phyloP scores from a whole-genome alignment of 208 protist species.

The Crithidia mellificae region DNA sequence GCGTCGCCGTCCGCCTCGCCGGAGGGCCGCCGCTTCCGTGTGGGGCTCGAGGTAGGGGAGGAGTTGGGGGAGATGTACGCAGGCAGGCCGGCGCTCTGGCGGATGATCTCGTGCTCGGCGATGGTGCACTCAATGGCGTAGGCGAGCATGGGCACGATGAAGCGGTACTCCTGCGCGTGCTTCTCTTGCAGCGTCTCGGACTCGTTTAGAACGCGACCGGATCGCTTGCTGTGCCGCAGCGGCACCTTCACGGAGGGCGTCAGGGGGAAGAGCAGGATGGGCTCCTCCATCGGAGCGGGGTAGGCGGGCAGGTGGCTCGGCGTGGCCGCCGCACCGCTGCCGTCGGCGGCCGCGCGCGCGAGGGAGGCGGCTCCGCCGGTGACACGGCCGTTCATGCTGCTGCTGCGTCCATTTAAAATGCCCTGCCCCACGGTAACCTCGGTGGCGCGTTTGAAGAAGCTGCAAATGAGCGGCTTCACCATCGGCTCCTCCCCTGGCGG shows the following conservation, averaged over 20 bases:
- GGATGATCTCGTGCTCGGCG: slow-evolving; percentile 45
- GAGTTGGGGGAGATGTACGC: slow-evolving; percentile 11
- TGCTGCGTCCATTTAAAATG: neutral
- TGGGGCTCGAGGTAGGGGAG: neutral
- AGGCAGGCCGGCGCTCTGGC: slow-evolving; percentile 6
- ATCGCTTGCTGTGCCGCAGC: slow-evolving; percentile 35
- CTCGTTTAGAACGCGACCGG: slow-evolving; percentile 54
- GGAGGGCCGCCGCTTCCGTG: neutral
- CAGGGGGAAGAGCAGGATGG: slow-evolving; percentile 35
- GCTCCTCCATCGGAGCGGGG: slow-evolving; percentile 21
- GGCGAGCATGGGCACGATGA: slow-evolving; percentile 52
- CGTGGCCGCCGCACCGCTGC: neutral
- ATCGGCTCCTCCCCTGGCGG: slow-evolving; percentile 9
- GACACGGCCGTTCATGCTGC: neutral
- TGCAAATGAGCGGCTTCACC: slow-evolving; percentile 36
- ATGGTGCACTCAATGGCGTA: slow-evolving; percentile 53
- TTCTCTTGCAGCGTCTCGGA: slow-evolving; percentile 74
- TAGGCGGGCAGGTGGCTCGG: slow-evolving; percentile 7
- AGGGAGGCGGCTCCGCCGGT: neutral
- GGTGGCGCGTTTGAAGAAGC: slow-evolving; percentile 22
- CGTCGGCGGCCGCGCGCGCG: neutral
- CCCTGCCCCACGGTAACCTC: neutral
- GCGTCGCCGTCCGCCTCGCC: neutral
- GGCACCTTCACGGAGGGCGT: slow-evolving; percentile 43
- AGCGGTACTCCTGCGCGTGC: slow-evolving; percentile 67